Base-by-base conservation (phyloP, 2,329 filamentous ascomycete species). In the Penicillium sp. region DNA sequence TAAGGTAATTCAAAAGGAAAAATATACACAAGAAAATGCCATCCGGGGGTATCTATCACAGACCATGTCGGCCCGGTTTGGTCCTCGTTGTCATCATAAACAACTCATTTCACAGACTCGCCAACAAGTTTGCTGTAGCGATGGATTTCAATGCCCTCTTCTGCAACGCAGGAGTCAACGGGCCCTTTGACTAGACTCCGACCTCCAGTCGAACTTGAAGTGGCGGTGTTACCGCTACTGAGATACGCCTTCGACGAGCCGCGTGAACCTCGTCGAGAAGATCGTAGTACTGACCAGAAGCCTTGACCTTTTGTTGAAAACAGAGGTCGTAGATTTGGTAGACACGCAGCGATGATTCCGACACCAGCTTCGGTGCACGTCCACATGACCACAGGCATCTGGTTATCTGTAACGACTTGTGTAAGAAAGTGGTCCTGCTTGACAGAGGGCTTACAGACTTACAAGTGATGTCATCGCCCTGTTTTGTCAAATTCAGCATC, bases 281-380 rank as follows among this genome's bases (percentile, higher is more conserved):
- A 56, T 33, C 57, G 50, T 7, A 56, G 8, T 9, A 55, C 47
- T 12, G 54, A 51, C 54, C 57, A 61, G 49, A 63, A 60, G 3
- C 50, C 46, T 3, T 47, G 44, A 3, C 47, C 33, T 27, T 52
- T 45, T 11, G 56, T 26, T 11, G 55, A 57, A 41, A 65, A 62
- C 1, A 64, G 46, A 2, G 63, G 63, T 18, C 58, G 49, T 5
- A 65, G 50, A 39, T 65, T 64, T 1, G 63, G 55, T 1, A 66
- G 57, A 45, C 63, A 66, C 27, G 63, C 63, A 1, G 60, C 62
- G 6, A 55, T 56, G 33, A 66, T 65, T 12, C 56, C 63, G 0
- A 64, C 62, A 1, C 60, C 59, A 1, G 60, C 57, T 46, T 66
- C 63, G 18, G 59, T 53, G 34, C 62, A 64, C 1, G 63, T 66